Evolutionary conservation across 352 stramenopile species (phyloP), one percentile per base, ranked within the genome.

Genomic region (Pythium monospermum): DNA sequence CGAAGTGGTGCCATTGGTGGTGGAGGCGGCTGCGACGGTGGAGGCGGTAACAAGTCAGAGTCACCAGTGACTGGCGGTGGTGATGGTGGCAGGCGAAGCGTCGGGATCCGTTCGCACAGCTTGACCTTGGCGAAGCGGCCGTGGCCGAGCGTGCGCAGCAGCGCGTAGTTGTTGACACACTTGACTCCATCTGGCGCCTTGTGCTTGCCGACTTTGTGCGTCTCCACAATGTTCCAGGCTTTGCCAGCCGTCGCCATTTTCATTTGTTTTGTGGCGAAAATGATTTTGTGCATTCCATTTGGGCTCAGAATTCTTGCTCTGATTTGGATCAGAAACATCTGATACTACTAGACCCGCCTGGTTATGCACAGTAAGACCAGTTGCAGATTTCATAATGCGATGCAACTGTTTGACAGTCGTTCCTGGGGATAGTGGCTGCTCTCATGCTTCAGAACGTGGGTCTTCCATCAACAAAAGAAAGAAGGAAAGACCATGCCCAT

Each of bases 61-160:
- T 30, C 30, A 8, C 4, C 26, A 19, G 47, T 5, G 18, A 32
- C 13, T 22, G 12, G 16, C 16, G 37, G 22, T 23, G 39, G 1
- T 4, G 35, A 3, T 32, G 49, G 22, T 12, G 30, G 19, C 8
- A 40, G 50, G 4, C 12, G 35, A 21, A 22, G 4, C 19, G 18
- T 25, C 4, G 63, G n/a, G 38, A 87, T 67, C 8, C 82, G 79
- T 59, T 91, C 76, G 42, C 76, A 87, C 33, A 86, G 74, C 63
- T 92, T 92, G 36, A 94, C 84, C 61, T 91, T 94, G 62, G 73
- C 82, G 49, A 94, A 94, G 47, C 76, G 73, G 19, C 84, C 84
- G 16, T 86, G 72, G 4, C 84, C 84, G 52, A 94, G 53, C 41
- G 64, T 84, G 26, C 81, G 70, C 57, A 81, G 53, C 43, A 91